These are phyloP conservation scores for Saxispiralis lemnorum DNA, from an alignment of 495 filamentous ascomycete genomes.

Conservation along the genomic window DNA sequence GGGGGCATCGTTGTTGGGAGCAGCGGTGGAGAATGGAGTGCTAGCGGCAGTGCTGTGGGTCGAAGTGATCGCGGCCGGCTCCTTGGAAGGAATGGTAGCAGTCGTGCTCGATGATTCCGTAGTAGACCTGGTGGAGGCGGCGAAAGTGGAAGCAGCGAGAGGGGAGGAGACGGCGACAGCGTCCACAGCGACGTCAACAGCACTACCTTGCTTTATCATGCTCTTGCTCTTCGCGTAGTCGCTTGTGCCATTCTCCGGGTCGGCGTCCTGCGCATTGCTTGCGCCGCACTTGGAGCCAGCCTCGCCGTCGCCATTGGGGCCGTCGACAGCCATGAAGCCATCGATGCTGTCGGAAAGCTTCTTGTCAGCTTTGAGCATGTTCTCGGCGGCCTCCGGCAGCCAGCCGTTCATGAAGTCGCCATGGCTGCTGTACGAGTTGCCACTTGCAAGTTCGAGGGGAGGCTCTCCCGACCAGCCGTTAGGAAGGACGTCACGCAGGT, in stretches of 20 bases:
- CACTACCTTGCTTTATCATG: neutral
- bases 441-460: slow-evolving; percentile 18
- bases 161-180: too few species aligned
- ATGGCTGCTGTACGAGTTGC: slow-evolving; percentile 16
- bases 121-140: too few species aligned
- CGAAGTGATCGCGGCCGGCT: too few species aligned
- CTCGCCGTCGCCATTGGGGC: neutral
- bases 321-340: slow-evolving; percentile 5
- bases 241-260: neutral
- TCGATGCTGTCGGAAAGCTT: slow-evolving; percentile 2
- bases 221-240: neutral
- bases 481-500: slow-evolving; percentile 18
- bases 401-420: slow-evolving; percentile 23
- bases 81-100: too few species aligned
- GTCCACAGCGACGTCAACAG: too few species aligned
- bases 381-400: slow-evolving; percentile 14
- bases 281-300: neutral
- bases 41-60: too few species aligned
- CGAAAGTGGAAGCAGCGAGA: too few species aligned
- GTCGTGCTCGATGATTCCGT: too few species aligned
- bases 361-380: slow-evolving; percentile 13
- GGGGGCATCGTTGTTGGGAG: too few species aligned
- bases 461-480: slow-evolving; percentile 17
- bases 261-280: neutral
- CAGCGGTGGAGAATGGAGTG: too few species aligned